Evolutionary conservation across 2,329 filamentous ascomycete genomes (phyloP).

Genomic region (Bipolaris gigantea): DNA sequence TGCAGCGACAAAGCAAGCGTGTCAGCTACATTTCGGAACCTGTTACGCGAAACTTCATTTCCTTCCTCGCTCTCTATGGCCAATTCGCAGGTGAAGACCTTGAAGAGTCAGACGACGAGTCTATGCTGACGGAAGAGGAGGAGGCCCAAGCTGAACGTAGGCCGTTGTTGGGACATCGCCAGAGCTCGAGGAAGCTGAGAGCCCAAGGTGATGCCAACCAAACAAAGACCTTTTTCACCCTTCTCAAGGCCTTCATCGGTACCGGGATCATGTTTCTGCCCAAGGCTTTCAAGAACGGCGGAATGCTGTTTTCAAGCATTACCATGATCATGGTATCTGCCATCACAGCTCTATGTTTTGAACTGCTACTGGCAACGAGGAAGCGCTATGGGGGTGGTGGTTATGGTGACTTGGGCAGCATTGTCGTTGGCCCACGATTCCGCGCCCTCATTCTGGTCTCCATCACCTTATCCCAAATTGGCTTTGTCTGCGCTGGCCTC

Average conservation of each 20-base stretch:
- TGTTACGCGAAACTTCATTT: constrained; percentile 70
- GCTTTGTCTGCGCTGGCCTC: constrained; percentile 76
- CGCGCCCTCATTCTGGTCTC: constrained; percentile 68
- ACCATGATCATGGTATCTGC: constrained; percentile 67
- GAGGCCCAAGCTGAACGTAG: constrained; percentile 60
- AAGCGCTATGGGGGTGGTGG: constrained; percentile 66
- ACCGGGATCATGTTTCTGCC: constrained; percentile 82
- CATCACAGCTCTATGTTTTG: constrained; percentile 71
- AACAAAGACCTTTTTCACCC: constrained; percentile 75
- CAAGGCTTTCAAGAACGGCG: constrained; percentile 77
- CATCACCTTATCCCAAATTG: constrained; percentile 73
- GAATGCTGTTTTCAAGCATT: constrained; percentile 72
- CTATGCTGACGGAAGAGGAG: constrained; percentile 56
- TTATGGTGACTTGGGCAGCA: constrained; percentile 75
- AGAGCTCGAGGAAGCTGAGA: constrained; percentile 53
- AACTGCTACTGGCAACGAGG: constrained; percentile 69
- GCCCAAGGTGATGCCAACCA: constrained; percentile 65
- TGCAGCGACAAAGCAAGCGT: constrained; percentile 48
- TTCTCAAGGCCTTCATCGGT: constrained; percentile 77
- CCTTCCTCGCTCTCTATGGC: constrained; percentile 75
- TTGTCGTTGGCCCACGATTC: constrained; percentile 57
- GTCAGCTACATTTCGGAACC: constrained; percentile 54
- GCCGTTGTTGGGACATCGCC: constrained; percentile 62
- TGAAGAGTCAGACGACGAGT: constrained; percentile 60
- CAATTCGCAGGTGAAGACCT: constrained; percentile 75